phyloP scores from a whole-genome alignment of 2,329 filamentous ascomycete species.

The Claviceps sp. region DNA sequence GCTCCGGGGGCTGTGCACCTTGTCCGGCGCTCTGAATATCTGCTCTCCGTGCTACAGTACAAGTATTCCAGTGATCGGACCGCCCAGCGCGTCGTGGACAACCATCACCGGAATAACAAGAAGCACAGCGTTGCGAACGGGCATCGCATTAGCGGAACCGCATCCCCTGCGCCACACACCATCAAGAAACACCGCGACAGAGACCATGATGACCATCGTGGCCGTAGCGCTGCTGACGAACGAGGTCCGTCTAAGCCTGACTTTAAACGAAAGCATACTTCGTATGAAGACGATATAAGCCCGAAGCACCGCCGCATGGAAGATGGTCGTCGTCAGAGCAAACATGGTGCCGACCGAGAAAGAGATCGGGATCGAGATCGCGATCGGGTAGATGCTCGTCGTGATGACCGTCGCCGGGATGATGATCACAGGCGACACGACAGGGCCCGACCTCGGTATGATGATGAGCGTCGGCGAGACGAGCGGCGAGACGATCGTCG shows the following conservation, averaged over 20 bases:
- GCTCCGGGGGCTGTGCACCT: conserved; percentile 96
- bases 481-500: conserved; percentile 9
- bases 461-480: conserved; percentile 18
- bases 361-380: conserved; percentile 7
- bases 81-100: conserved; percentile 71
- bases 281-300: conserved; percentile 28
- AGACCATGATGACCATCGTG: conserved; percentile 37
- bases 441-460: conserved; percentile 7
- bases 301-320: conserved; percentile 30
- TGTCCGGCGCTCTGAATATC: conserved; percentile 85
- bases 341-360: conserved; percentile 24
- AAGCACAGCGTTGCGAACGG: conserved; percentile 48
- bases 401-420: conserved; percentile 4
- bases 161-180: conserved; percentile 52
- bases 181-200: conserved; percentile 32
- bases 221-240: conserved; percentile 37
- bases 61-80: conserved; percentile 66
- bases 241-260: conserved; percentile 38
- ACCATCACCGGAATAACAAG: conserved; percentile 91
- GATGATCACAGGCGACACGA: conserved; percentile 5
- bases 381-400: not conserved
- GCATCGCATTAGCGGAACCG: conserved; percentile 49
- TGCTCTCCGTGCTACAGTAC: conserved; percentile 83
- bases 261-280: conserved; percentile 47
- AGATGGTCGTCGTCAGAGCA: conserved; percentile 24